Conservation (phyloP, 2,329 filamentous ascomycete species). For the Sodiomyces alkalinus region DNA sequence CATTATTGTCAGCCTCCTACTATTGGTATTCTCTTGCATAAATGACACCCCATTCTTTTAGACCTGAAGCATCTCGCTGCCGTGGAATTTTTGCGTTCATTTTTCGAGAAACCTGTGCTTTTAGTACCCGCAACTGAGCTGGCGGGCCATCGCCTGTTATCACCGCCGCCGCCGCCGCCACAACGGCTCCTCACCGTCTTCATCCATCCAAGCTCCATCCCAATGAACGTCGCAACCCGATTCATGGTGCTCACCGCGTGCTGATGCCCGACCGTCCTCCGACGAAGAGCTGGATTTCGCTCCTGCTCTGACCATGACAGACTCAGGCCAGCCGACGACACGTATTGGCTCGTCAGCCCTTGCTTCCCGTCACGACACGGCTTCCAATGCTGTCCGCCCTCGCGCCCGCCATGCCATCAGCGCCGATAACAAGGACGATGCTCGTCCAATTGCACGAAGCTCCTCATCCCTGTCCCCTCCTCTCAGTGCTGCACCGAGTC, state of each 20-base stretch:
- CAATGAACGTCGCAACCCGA: neutral
- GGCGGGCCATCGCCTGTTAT: too few relatives aligned
- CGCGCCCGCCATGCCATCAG: conserved; percentile 32
- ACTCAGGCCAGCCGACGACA: conserved; percentile 13
- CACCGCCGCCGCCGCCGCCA: too few relatives aligned
- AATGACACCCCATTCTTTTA: too few relatives aligned
- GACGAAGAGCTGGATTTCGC: conserved; percentile 6
- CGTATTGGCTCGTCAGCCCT: conserved; percentile 31
- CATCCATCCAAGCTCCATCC: too few relatives aligned
- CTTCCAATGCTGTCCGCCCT: conserved; percentile 26
- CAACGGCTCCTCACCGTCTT: too few relatives aligned
- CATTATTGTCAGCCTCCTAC: too few relatives aligned
- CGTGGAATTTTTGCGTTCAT: too few relatives aligned
- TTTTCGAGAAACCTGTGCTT: too few relatives aligned
- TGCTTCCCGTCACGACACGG: conserved; percentile 24
- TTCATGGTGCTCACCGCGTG: conserved; percentile 1
- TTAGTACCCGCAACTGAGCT: too few relatives aligned
- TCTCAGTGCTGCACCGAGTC: conserved; percentile 22
- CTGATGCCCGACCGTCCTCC: conserved; percentile 5
- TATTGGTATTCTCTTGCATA: too few relatives aligned
- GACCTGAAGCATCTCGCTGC: too few relatives aligned
- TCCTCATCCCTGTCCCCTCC: conserved; percentile 10
- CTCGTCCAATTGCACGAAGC: conserved; percentile 12
- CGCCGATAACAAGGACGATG: conserved; percentile 13
- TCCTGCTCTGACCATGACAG: conserved; percentile 5